A percentile compares a stretch with the other conserved stretches of the same genome.
phyloP scores from a whole-genome alignment of 768 basidiomycete species.

The Lentinula raphanica region DNA sequence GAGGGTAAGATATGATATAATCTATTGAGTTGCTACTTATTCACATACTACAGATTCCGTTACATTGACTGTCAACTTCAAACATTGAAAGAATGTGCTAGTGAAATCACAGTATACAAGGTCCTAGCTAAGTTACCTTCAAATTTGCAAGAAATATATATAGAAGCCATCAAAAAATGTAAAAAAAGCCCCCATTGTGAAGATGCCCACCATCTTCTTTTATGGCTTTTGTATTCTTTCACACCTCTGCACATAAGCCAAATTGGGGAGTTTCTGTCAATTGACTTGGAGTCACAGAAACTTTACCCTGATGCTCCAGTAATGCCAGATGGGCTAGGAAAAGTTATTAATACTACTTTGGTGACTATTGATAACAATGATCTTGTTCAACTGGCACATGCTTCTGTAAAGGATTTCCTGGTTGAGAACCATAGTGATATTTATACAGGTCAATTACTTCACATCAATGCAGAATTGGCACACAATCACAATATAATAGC shows the following conservation, averaged over 20 bases:
- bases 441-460: not conserved
- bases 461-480: not conserved
- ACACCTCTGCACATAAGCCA: not conserved
- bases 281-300: not conserved
- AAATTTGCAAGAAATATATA: too few species aligned
- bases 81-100: not conserved
- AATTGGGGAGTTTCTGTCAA: not conserved
- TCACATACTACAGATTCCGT: not conserved
- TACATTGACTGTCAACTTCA: not conserved
- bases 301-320: not conserved
- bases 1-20: not conserved
- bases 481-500: not conserved
- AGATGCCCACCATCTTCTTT: not conserved
- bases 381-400: not conserved
- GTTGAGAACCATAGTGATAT: not conserved
- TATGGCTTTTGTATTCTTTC: not conserved
- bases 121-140: too few species aligned
- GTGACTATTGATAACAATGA: not conserved
- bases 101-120: not conserved
- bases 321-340: not conserved
- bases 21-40: not conserved
- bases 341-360: not conserved
- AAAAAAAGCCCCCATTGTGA: not conserved
- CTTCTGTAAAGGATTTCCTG: not conserved
- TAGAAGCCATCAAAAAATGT: not conserved